Base-by-base conservation (phyloP, 345 rosid genomes). In the Acer negundo region DNA sequence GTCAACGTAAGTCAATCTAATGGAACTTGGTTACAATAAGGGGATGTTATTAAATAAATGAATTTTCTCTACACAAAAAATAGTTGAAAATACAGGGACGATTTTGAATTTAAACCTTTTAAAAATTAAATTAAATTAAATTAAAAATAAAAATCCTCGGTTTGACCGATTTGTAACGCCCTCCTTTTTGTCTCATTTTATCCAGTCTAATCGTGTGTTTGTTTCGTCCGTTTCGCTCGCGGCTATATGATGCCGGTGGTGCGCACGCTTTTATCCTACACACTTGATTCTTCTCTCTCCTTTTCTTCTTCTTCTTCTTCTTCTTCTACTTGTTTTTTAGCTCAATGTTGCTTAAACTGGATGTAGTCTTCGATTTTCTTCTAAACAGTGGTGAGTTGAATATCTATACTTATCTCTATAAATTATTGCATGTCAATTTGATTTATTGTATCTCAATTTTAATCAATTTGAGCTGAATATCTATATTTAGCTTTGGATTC, bases 111-210 rank as follows among this genome's bases (percentile, higher is more conserved):
- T 35, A 35, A 4, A 4, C 38, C 38, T 4, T 35, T 35, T 4
- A 35, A 35, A 35, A 35, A 35, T 4, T 31, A n/a, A n/a, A n/a
- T n/a, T 35, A 35, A 35, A 35, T 35, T 35, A 35, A 35, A 35
- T 35, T 35, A 4, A 26, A 70, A 44, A 16, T 12, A 3, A 55
- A 74, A 63, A 6, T 67, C 77, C 70, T 74, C 62, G 70, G 61
- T 74, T 74, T 74, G 62, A 11, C 77, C 77, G 46, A 49, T 19
- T 74, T 74, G 28, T 12, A 51, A 11, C 62, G 47, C 62, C n/a
- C 19, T 49, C 31, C 31, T 20, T 62, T 74, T 44, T 46, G 69
- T 74, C 76, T 15, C 20, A 12, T 17, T 17, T 63, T 63, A 19
- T 62, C 77, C 58, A 16, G 9, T 24, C 19, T 10, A 15, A 1